Evolutionary conservation across 164 flowering plant species (phyloP), one percentile per base, ranked within the genome.

Genomic region (Stephania cephalantha): DNA sequence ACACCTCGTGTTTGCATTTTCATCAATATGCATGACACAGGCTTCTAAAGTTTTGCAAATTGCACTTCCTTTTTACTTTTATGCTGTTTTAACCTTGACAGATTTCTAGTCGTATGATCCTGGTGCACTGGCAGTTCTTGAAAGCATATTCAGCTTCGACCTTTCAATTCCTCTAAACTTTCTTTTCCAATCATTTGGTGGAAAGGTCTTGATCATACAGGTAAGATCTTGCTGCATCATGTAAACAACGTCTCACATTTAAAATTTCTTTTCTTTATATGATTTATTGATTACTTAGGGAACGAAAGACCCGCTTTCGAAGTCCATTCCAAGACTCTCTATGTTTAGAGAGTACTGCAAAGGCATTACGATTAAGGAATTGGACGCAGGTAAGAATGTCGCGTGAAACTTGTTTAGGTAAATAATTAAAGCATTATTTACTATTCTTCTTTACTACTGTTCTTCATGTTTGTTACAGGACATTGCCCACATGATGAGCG

Each of bases 401-500:
- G 5, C 31, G 13, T 70, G 44, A 44, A 44, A 35, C 67, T 55
- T 52, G 35, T 48, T 53, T 15, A 17, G 22, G 42, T 53, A 8
- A 52, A 13, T 29, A 42, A 58, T 68, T 3, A 46, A 31, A 5
- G 48, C 35, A 29, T 78, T 5, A 45, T 35, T 64, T 61, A 18
- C 53, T 17, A 48, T 30, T 69, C 0, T 71, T 15, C 1, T 9
- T 35, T 25, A 22, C 25, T 18, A 61, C 20, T 61, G 25, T n/a
- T 61, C 7, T 18, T 5, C 20, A 3, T 61, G 20, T 15, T 18
- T 20, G 66, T 25, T 58, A 18, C 86, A 91, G 98, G 98, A 8
- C 97, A 94, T 74, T 93, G 98, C 77, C 95, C 98, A 15, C 98
- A 94, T 53, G 98, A 94, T 75, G 98, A 91, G 87, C 73, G 44